Evolutionary conservation across 805 yeast genomes (phyloP), one percentile per base, ranked within the genome.

Genomic region (Hanseniaspora occidentalis): DNA sequence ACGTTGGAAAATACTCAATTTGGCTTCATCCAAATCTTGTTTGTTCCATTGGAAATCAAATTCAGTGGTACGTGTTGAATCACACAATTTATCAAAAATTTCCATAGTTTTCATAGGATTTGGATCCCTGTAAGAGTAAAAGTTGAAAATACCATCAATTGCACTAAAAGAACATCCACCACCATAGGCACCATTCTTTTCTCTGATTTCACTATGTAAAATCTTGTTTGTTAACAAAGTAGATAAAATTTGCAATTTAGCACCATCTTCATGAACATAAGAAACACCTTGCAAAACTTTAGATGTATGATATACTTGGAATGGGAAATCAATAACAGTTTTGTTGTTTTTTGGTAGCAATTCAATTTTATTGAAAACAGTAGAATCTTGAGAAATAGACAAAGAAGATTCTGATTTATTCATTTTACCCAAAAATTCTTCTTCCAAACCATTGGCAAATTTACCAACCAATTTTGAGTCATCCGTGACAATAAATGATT

Each of bases 121-220:
- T 14, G 98, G 98, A 58, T 92, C 98, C 50, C 98, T 72, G 64
- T 89, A 92, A 0, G 97, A 86, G 61, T 81, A 92, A 62, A 70
- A 85, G 25, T 82, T 72, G 52, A 89, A 75, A 2, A 78, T 51
- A 0, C 96, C 97, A 38, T 82, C 84, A 18, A 84, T 56, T 0
- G 89, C 85, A 55, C 79, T 83, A 57, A 79, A 92, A 6, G 73
- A 63, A 4, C 94, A 82, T 3, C 98, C 98, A 5, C 95, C 97
- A 6, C 98, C 98, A 55, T 92, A 92, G 0, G 98, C 98, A 44
- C 98, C 98, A 43, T 95, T 95, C 52, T 89, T 77, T 55, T 92
- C 98, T 48, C 98, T 73, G 29, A 92, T 77, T 47, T 86, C 95
- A 10, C 84, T 73, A 58, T 92, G 98, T 37, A 92, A 64, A 49